Conservation (phyloP, 352 stramenopile species). For the Phytophthora sp. region DNA sequence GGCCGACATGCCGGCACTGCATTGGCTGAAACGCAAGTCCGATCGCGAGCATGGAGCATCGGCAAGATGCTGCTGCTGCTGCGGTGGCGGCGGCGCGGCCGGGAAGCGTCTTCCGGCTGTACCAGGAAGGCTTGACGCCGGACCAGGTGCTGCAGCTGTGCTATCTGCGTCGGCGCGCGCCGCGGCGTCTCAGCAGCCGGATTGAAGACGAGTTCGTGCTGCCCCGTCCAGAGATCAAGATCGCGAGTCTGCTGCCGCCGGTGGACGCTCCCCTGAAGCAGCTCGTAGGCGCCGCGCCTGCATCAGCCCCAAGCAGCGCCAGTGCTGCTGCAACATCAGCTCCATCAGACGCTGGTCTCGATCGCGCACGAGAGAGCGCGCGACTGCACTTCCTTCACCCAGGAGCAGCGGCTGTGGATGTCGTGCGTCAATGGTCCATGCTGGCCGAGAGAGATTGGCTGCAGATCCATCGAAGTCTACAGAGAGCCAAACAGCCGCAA, state of each 20-base stretch:
- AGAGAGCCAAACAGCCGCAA: not conserved
- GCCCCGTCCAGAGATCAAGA: constrained; percentile 42
- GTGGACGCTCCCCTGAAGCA: constrained; percentile 30
- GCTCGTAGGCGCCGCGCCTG: constrained; percentile 10
- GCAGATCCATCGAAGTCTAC: constrained; percentile 29
- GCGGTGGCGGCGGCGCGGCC: not conserved
- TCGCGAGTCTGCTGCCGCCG: constrained; percentile 45
- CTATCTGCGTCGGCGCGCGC: constrained; percentile 48
- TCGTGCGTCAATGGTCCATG: constrained; percentile 32
- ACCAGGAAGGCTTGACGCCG: constrained; percentile 54
- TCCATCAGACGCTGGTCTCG: not conserved
- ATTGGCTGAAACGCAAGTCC: too few species aligned
- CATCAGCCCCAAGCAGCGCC: not conserved
- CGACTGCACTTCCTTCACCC: constrained; percentile 36
- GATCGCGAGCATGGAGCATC: too few species aligned
- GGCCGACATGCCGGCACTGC: too few species aligned
- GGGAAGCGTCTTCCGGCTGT: constrained; percentile 68
- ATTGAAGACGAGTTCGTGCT: constrained; percentile 61
- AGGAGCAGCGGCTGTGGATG: constrained; percentile 22
- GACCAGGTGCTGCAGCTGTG: constrained; percentile 70
- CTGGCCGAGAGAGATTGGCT: constrained; percentile 57
- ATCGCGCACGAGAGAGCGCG: constrained; percentile 22
- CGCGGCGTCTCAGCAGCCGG: constrained; percentile 17
- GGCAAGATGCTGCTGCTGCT: too few species aligned
- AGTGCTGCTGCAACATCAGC: not conserved